Conservation (phyloP, 371 early-diverging fungal genomes). For the Mortierella sp. region DNA sequence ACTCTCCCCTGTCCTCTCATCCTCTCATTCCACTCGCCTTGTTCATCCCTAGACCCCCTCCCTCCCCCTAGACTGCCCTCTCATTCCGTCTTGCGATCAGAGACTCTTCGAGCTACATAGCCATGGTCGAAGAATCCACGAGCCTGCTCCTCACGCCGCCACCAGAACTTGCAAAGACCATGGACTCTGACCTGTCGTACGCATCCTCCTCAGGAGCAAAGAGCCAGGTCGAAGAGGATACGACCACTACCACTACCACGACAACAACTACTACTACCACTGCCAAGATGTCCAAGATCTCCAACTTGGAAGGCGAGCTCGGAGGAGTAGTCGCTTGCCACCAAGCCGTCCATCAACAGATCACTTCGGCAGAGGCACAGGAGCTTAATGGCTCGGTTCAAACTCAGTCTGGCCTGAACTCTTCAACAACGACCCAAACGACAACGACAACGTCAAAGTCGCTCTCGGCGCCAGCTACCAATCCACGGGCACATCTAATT, state of each 20-base stretch:
- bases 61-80: not conserved
- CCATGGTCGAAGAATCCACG: constrained; percentile 21
- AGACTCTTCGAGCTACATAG: not conserved
- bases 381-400: no score
- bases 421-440: constrained; percentile 4
- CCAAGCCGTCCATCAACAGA: constrained; percentile 21
- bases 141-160: constrained; percentile 28
- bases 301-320: constrained; percentile 3
- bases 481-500: not conserved
- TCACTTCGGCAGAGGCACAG: constrained; percentile 11
- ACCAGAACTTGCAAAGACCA: constrained; percentile 16
- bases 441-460: not conserved
- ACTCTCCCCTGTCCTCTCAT: not conserved
- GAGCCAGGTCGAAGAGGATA: constrained; percentile 10
- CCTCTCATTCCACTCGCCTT: constrained; percentile 1
- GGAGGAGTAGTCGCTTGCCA: constrained; percentile 19
- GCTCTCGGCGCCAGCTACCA: no score
- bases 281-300: constrained; percentile 12
- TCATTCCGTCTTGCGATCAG: not conserved
- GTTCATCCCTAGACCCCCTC: no score
- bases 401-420: constrained; percentile 31
- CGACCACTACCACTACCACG: constrained; percentile 20
- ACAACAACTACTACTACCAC: constrained; percentile 26
- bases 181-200: constrained; percentile 33
- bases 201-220: constrained; percentile 33